These are phyloP conservation scores for Elaeis oleifera DNA, from an alignment of 202 grass and related monocot species.

Conservation along the genomic window DNA sequence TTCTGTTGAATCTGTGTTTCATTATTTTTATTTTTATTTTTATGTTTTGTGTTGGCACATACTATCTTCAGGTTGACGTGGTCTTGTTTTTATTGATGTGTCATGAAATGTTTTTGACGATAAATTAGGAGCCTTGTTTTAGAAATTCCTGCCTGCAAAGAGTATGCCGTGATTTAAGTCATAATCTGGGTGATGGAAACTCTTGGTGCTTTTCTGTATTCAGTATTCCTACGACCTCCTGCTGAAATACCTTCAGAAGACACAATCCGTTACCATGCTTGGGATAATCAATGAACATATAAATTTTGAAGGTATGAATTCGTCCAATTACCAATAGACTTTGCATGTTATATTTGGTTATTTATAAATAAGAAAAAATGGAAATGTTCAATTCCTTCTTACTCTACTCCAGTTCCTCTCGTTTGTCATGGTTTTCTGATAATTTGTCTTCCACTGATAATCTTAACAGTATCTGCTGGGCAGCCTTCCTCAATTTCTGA, in stretches of 20 bases:
- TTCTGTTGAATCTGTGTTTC: too few species aligned
- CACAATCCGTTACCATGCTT: slow-evolving; percentile 72
- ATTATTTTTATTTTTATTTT: too few species aligned
- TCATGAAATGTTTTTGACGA: too few species aligned
- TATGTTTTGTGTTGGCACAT: too few species aligned
- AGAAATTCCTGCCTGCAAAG: too few species aligned
- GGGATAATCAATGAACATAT: slow-evolving; percentile 87
- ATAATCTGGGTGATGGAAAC: slow-evolving; percentile 6
- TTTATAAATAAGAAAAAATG: too few species aligned
- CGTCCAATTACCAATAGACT: background rate
- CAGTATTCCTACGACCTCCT: slow-evolving; percentile 95
- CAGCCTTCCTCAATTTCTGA: slow-evolving; percentile 77
- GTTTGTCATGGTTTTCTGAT: slow-evolving; percentile 27
- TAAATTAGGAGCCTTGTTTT: too few species aligned
- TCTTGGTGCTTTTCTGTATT: slow-evolving; percentile 22
- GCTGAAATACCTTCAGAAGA: slow-evolving; percentile 91
- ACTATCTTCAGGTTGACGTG: too few species aligned
- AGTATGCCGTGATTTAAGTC: slow-evolving; percentile 20
- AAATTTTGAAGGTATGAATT: slow-evolving; percentile 80
- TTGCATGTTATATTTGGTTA: too few species aligned
- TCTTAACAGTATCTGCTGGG: slow-evolving; percentile 59
- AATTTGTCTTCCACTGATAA: slow-evolving; percentile 24
- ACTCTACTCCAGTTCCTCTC: slow-evolving; percentile 9
- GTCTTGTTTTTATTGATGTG: too few species aligned
- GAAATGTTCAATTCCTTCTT: background rate